Percentiles rank a stretch among this genome's conserved stretches.
phyloP scores from a whole-genome alignment of 2,329 filamentous ascomycete species.

The Aspergillus neotritici region DNA sequence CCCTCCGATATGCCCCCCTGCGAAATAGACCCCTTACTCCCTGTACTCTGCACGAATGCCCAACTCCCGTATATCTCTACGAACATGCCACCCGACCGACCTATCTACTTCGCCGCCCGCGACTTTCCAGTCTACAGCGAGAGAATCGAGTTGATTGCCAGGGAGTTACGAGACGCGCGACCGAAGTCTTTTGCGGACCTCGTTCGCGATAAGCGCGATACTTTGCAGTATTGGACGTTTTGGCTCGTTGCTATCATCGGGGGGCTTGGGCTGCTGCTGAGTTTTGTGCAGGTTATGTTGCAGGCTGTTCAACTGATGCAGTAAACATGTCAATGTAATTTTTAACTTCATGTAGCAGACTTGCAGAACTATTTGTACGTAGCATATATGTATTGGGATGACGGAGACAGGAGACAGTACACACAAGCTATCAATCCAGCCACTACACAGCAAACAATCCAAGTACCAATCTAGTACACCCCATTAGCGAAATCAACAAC shows the following conservation, averaged over 20 bases:
- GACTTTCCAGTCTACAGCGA: background rate
- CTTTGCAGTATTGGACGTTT: slow-evolving; percentile 2
- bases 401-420: no score
- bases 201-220: background rate
- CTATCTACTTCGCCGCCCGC: background rate
- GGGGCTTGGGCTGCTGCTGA: background rate
- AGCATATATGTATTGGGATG: no score
- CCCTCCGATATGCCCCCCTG: no score
- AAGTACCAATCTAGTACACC: slow-evolving; percentile 14
- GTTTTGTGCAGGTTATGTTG: background rate
- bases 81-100: background rate
- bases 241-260: slow-evolving; percentile 1
- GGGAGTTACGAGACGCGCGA: background rate
- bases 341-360: no score
- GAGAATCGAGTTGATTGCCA: background rate
- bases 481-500: slow-evolving; percentile 32
- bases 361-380: no score
- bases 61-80: background rate
- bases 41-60: background rate
- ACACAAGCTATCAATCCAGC: no score
- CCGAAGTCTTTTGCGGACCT: background rate
- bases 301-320: background rate
- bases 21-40: no score
- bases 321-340: no score
- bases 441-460: no score